Percentiles rank a stretch among this genome's conserved stretches.
Evolutionary conservation across 352 stramenopile species (phyloP).

Genomic region (Peronospora tabacina): DNA sequence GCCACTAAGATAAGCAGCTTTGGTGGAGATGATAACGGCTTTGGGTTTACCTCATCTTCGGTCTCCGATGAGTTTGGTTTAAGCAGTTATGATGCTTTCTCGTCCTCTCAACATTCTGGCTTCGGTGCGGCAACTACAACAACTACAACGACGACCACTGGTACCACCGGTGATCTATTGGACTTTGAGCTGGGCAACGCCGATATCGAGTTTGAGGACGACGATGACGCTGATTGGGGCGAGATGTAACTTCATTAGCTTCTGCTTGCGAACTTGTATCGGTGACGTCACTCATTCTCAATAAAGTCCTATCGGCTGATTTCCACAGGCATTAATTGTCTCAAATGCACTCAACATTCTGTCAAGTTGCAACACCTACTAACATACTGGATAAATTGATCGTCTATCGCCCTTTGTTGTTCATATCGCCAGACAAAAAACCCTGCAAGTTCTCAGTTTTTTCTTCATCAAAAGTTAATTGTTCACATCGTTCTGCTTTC

Average conservation of each 20-base stretch:
- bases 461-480: no score
- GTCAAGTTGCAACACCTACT: no score
- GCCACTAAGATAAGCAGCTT: conserved; percentile 25
- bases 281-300: background rate
- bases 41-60: conserved; percentile 19
- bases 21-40: conserved; percentile 16
- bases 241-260: conserved; percentile 48
- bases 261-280: background rate
- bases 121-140: conserved; percentile 22
- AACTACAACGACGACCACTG: conserved; percentile 24
- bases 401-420: no score
- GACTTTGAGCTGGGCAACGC: conserved; percentile 73
- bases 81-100: conserved; percentile 23
- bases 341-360: no score
- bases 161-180: conserved; percentile 45
- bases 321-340: background rate
- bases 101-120: conserved; percentile 18
- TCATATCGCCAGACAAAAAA: no score
- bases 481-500: no score
- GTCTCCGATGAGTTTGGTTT: conserved; percentile 32
- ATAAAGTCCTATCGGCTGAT: background rate
- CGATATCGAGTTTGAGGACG: conserved; percentile 72
- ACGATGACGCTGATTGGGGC: conserved; percentile 77
- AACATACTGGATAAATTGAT: no score
- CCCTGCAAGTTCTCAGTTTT: no score